Evolutionary conservation across 108 stramenopile species (phyloP), one percentile per base, ranked within the genome.

Genomic region (Cyclostephanos tholiformis): DNA sequence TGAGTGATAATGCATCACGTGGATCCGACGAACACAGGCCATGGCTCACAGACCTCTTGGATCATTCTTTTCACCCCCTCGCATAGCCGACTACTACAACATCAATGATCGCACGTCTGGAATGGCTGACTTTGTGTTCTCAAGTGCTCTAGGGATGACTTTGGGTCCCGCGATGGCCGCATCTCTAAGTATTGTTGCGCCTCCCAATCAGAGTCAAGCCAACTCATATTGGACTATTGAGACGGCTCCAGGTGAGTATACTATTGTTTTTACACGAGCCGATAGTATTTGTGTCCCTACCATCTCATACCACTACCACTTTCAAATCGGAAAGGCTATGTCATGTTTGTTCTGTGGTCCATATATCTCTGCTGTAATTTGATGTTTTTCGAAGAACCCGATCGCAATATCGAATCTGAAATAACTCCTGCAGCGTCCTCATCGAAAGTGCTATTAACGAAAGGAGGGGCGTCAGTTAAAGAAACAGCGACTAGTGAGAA

Each of bases 81-180:
- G 6, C 35, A 22, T 26, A 63, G 78, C 97, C 12, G 97, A 97
- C 74, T 84, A 77, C 35, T 93, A 84, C 69, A 68, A 67, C 48
- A 76, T 85, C n/a, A 75, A 81, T 38, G 84, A 92, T 30, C 86
- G 94, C 30, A 97, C 96, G 26, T 80, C 90, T 10, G 91, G 89
- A 19, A 90, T 88, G 68, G 93, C 93, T 10, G 89, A 87, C 30
- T 94, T 97, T 82, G 96, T 97, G 26, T 86, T 90, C 9, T 89
- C 89, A 9, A 87, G 88, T 36, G 88, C 91, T 2, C 64, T 93
- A n/a, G 96, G 94, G 2, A 95, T 94, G 91, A 91, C 96, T 14
- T 81, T 85, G 14, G 96, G 96, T 32, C 96, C 96, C 27, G 89
- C 79, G 27, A 48, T 96, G 50, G 92, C 95, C 10, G 80, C 84